Evolutionary conservation across 2,329 filamentous ascomycete genomes (phyloP), one percentile per base, ranked within the genome.

Genomic region (Lachnellula arida): DNA sequence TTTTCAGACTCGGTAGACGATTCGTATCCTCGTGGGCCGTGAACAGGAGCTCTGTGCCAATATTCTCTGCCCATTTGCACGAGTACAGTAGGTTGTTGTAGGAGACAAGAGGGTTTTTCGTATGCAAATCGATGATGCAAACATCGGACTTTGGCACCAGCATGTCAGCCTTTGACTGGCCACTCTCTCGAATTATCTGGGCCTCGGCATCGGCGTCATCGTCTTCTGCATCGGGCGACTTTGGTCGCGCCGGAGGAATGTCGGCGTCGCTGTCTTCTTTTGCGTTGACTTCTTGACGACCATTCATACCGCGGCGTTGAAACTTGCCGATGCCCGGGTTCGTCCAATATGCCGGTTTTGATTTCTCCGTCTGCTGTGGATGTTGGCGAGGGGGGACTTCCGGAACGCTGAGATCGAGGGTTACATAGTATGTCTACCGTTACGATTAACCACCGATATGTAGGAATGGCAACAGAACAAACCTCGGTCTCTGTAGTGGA

Each of bases 31-130:
- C 73, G 59, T 77, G 80, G 15, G 72, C 73, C 1, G 78, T 79
- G 65, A 97, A 87, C 43, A 96, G 81, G 61, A 92, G 75, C 63
- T 95, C 90, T 0, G 91, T 96, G 37, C 93, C 93, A 44, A 96
- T 82, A 57, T 91, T 87, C 59, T 89, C 84, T 11, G 84, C 81
- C 93, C 93, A 97, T 46, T 83, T 75, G 61, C 91, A 93, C 60
- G 84, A 85, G 68, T 92, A 94, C 22, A 95, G 76, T 59, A 86
- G 82, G 32, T 88, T 88, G 56, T 87, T 81, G 72, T 95, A 95
- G 22, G 88, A 87, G 57, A 96, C 79, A 28, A 96, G 75, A 0
- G 93, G 93, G 49, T 88, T 87, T 2, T 74, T 67, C 1, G 86
- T 86, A 71, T 96, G 88, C 3, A 97, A 78, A 28, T 90, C 91